phyloP scores from a whole-genome alignment of 2,329 filamentous ascomycete genomes.

The Fusarium compactum region DNA sequence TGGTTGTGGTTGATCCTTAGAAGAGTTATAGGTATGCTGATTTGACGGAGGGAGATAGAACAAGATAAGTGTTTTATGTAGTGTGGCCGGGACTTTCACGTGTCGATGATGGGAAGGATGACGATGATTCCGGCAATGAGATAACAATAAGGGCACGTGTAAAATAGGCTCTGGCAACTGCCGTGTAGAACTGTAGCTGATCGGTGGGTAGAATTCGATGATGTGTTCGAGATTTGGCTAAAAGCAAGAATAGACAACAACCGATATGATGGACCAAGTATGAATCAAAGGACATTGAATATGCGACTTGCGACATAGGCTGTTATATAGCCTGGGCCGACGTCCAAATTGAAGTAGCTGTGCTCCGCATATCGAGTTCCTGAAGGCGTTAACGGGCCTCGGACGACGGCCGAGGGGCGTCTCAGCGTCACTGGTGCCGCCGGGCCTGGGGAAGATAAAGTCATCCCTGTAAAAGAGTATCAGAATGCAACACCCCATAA shows the following conservation, averaged over 20 bases:
- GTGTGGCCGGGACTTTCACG: constrained; percentile 48
- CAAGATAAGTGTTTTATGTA: constrained; percentile 10
- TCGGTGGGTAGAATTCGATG: not conserved
- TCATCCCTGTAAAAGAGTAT: constrained; percentile 19
- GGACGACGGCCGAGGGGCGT: constrained; percentile 42
- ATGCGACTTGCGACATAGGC: not conserved
- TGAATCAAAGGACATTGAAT: not conserved
- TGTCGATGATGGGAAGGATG: constrained; percentile 46
- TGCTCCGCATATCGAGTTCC: constrained; percentile 40
- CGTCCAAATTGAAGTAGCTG: constrained; percentile 20
- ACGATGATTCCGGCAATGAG: constrained; percentile 28
- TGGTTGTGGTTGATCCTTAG: constrained; percentile 16
- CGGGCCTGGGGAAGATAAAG: constrained; percentile 45
- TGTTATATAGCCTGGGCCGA: constrained; percentile 39
- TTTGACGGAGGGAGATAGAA: not conserved
- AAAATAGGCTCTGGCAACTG: constrained; percentile 17
- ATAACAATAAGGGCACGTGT: constrained; percentile 22
- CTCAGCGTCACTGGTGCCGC: constrained; percentile 32
- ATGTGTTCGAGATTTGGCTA: not conserved
- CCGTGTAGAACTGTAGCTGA: not conserved
- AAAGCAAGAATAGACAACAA: not conserved
- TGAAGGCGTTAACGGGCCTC: constrained; percentile 36
- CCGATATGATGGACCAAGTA: constrained; percentile 2
- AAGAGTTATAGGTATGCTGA: constrained; percentile 13
- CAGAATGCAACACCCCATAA: constrained; percentile 24